These are phyloP conservation scores for Citropsis articulata DNA, from an alignment of 345 rosid species.

Conservation along the genomic window DNA sequence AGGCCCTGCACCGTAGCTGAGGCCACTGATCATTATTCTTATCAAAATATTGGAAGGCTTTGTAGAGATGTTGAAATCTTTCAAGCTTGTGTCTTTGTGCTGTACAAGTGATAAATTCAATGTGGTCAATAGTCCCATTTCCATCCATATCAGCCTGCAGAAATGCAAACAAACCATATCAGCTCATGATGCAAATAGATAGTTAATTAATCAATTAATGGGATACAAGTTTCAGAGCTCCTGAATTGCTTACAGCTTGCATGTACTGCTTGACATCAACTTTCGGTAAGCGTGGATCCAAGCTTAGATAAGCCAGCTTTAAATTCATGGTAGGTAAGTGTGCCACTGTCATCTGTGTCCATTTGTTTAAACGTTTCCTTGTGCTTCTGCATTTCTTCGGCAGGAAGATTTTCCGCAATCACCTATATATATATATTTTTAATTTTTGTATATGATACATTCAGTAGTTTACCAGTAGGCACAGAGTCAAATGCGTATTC, in stretches of 20 bases:
- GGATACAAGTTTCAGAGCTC: background rate
- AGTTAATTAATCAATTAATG: background rate
- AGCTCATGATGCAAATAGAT: background rate
- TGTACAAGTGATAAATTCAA: constrained; percentile 79
- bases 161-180: background rate
- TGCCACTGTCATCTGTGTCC: constrained; percentile 79
- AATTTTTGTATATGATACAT: too few species aligned
- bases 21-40: constrained; percentile 50
- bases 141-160: constrained; percentile 88
- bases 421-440: constrained; percentile 33
- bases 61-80: constrained; percentile 64
- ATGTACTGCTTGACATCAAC: constrained; percentile 74
- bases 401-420: constrained; percentile 71
- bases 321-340: constrained; percentile 78
- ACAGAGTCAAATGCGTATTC: too few species aligned
- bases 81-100: constrained; percentile 82
- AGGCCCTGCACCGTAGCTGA: too few species aligned
- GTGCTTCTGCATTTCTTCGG: constrained; percentile 75
- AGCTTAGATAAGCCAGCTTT: constrained; percentile 67
- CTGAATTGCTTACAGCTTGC: constrained; percentile 67
- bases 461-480: background rate
- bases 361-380: constrained; percentile 72
- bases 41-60: constrained; percentile 85
- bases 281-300: constrained; percentile 76
- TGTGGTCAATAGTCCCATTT: constrained; percentile 76